Percentiles rank a stretch among this genome's conserved stretches.
Evolutionary conservation across 306 rosid genomes (phyloP).

Genomic region (Pyrus bretschneideri): DNA sequence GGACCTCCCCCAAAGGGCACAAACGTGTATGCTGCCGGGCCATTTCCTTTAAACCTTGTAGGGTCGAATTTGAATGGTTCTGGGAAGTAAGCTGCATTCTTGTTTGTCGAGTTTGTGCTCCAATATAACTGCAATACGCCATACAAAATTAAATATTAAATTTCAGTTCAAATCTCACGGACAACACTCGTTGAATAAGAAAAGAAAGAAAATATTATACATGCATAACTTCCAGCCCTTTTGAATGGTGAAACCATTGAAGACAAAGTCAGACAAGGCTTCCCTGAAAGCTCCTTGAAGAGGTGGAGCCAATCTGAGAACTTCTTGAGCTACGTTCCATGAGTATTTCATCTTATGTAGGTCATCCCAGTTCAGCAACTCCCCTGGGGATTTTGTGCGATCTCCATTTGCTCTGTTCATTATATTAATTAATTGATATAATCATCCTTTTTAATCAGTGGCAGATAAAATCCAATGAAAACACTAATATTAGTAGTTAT

Average conservation of each 20-base stretch:
- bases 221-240: constrained; percentile 71
- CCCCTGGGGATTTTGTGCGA: constrained; percentile 50
- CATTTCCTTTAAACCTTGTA: constrained; percentile 65
- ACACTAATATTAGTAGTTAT: not conserved
- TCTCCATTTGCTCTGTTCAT: constrained; percentile 75
- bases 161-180: too few relatives aligned
- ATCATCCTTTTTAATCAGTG: not conserved
- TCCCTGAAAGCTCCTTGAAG: constrained; percentile 86
- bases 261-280: constrained; percentile 56
- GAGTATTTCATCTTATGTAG: constrained; percentile 73
- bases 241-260: constrained; percentile 81
- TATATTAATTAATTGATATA: not conserved
- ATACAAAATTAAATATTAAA: too few relatives aligned
- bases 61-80: constrained; percentile 75
- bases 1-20: constrained; percentile 98
- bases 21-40: constrained; percentile 72
- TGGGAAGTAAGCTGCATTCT: constrained; percentile 41
- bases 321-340: constrained; percentile 90
- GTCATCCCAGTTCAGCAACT: constrained; percentile 78
- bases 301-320: constrained; percentile 79
- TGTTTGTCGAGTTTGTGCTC: constrained; percentile 77
- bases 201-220: too few relatives aligned
- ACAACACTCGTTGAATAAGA: too few relatives aligned
- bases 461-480: not conserved
- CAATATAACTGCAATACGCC: constrained; percentile 54